Evolutionary conservation across 116 monocot genomes (phyloP).

Genomic region (Papilionanthe hybrid): DNA sequence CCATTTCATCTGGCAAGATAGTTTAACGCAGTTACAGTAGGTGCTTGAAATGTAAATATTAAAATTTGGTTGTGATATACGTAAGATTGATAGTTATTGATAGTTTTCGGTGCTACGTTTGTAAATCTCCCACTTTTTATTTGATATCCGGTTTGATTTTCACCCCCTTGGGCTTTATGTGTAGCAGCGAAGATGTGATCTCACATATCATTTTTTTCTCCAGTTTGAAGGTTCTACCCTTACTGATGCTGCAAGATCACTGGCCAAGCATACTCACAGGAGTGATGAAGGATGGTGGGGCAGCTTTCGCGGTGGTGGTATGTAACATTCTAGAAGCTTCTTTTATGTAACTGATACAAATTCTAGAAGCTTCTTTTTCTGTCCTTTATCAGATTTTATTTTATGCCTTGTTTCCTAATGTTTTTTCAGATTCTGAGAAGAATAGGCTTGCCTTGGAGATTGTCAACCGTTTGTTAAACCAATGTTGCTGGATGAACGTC

Average conservation of each 20-base stretch:
- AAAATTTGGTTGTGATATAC: too few relatives aligned
- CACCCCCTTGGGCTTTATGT: background rate
- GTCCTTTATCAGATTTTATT: background rate
- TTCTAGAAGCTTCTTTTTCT: background rate
- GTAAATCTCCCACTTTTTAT: too few relatives aligned
- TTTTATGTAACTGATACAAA: background rate
- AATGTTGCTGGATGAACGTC: constrained; percentile 82
- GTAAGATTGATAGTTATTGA: too few relatives aligned
- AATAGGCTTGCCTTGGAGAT: constrained; percentile 52
- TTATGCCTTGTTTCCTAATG: constrained; percentile 2
- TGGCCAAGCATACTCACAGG: constrained; percentile 82
- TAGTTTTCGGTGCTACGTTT: too few relatives aligned
- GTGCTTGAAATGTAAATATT: too few relatives aligned
- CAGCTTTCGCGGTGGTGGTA: constrained; percentile 59
- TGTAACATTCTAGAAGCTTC: background rate
- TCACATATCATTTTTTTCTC: background rate
- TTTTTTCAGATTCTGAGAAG: constrained; percentile 57
- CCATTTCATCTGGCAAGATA: too few relatives aligned
- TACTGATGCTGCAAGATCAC: constrained; percentile 78
- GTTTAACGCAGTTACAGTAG: too few relatives aligned
- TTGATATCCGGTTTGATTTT: too few relatives aligned
- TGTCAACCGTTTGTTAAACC: constrained; percentile 36
- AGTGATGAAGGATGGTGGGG: constrained; percentile 85
- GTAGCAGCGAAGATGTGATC: background rate
- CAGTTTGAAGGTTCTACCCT: constrained; percentile 65